Evolutionary conservation across 345 rosid species (phyloP).

Genomic region (Rhizophora apiculata): DNA sequence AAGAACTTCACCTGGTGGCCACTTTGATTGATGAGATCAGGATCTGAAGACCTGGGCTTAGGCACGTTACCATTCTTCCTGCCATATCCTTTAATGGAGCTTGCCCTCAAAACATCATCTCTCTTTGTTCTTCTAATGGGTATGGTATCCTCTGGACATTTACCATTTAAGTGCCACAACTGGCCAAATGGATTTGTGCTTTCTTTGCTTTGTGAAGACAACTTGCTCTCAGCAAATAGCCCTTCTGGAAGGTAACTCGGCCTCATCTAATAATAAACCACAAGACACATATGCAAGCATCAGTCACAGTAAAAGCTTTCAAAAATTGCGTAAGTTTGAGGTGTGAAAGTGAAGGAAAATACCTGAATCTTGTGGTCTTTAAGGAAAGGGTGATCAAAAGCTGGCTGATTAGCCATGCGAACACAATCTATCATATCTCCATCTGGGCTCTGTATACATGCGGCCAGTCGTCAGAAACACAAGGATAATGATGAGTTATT

Average conservation of each 20-base stretch:
- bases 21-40: slow-evolving; percentile 67
- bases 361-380: slow-evolving; percentile 93
- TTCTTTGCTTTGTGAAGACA: slow-evolving; percentile 38
- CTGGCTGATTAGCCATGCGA: slow-evolving; percentile 73
- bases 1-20: slow-evolving; percentile 71
- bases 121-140: slow-evolving; percentile 80
- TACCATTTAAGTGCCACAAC: slow-evolving; percentile 80
- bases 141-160: slow-evolving; percentile 70
- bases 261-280: slow-evolving; percentile 50
- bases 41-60: slow-evolving; percentile 78
- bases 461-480: too few relatives aligned
- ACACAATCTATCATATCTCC: slow-evolving; percentile 88
- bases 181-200: slow-evolving; percentile 54
- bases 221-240: slow-evolving; percentile 62
- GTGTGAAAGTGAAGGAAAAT: not conserved
- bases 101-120: slow-evolving; percentile 85
- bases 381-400: slow-evolving; percentile 89
- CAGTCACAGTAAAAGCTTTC: not conserved
- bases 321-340: not conserved
- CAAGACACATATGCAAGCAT: not conserved
- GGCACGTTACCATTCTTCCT: slow-evolving; percentile 70
- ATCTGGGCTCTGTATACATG: slow-evolving; percentile 37
- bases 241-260: slow-evolving; percentile 83
- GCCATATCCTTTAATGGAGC: slow-evolving; percentile 84
- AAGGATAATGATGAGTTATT: too few relatives aligned